Conservation (phyloP, 1,284 basidiomycete genomes). For the Entoloma clypeatum region DNA sequence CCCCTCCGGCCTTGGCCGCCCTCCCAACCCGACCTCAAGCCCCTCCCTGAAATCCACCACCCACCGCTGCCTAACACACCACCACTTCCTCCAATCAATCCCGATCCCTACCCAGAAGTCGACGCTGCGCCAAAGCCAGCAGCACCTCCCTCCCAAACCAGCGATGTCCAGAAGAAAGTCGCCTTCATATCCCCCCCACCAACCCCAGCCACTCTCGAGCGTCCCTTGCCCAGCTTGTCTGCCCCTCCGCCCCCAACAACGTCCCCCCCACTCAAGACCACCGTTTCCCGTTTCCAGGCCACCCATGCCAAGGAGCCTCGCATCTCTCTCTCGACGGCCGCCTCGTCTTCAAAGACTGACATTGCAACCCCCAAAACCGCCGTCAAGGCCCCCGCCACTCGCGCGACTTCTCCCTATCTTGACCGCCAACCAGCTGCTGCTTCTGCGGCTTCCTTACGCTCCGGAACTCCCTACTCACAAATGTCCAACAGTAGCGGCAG, state of each 20-base stretch:
- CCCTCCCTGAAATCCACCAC: constrained; percentile 58
- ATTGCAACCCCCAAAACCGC: constrained; percentile 34
- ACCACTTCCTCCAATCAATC: constrained; percentile 26
- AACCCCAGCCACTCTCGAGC: constrained; percentile 50
- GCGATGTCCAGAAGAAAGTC: constrained; percentile 72
- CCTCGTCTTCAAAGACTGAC: constrained; percentile 45
- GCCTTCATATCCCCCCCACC: constrained; percentile 78
- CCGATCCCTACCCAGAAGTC: constrained; percentile 48
- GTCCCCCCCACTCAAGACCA: constrained; percentile 54
- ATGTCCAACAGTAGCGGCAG: constrained; percentile 66
- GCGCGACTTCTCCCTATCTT: constrained; percentile 62
- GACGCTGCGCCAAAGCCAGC: constrained; percentile 50
- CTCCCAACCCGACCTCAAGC: constrained; percentile 56
- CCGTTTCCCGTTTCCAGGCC: constrained; percentile 70
- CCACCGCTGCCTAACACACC: constrained; percentile 24
- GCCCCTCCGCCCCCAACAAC: constrained; percentile 34
- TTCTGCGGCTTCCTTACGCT: constrained; percentile 67
- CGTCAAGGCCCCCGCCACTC: constrained; percentile 53
- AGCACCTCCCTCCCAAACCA: constrained; percentile 31
- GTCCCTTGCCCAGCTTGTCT: constrained; percentile 35
- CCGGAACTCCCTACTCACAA: constrained; percentile 74
- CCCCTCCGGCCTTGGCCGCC: constrained; percentile 63
- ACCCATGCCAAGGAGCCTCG: constrained; percentile 66
- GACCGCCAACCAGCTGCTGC: constrained; percentile 44
- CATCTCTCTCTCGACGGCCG: constrained; percentile 57